A percentile compares a stretch with the other conserved stretches of the same genome.
phyloP scores from a whole-genome alignment of 208 protist species.

The Leishmania martiniquensis region DNA sequence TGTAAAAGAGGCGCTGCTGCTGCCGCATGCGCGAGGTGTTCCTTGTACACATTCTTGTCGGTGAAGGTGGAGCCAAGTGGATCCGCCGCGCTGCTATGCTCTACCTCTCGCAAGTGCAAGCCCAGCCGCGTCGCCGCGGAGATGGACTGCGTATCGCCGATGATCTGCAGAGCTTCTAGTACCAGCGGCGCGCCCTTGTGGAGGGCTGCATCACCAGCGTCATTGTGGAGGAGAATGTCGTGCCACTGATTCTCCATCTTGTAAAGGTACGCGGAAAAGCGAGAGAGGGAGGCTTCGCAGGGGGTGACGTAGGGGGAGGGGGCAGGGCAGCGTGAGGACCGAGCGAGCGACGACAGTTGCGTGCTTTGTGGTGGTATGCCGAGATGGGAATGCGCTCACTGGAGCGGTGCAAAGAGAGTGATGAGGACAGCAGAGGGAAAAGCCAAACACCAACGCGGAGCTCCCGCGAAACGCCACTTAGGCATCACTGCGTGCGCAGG shows the following conservation, averaged over 20 bases:
- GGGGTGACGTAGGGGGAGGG: background rate
- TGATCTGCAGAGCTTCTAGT: slow-evolving; percentile 53
- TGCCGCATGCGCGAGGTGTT: slow-evolving; percentile 15
- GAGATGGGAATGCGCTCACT: background rate
- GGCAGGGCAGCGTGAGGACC: background rate
- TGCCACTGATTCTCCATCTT: slow-evolving; percentile 53
- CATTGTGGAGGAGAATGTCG: slow-evolving; percentile 67
- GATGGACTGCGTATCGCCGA: slow-evolving; percentile 44
- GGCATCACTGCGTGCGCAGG: too few species aligned
- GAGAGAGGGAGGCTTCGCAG: too few species aligned
- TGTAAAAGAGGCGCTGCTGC: slow-evolving; percentile 15
- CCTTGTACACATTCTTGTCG: slow-evolving; percentile 25
- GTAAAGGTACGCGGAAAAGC: background rate
- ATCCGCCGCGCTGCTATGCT: slow-evolving; percentile 14
- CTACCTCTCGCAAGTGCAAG: slow-evolving; percentile 23
- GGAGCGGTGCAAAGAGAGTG: background rate
- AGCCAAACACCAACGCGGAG: too few species aligned
- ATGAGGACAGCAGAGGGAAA: too few species aligned
- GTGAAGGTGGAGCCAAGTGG: slow-evolving; percentile 17
- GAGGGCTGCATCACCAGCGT: slow-evolving; percentile 66
- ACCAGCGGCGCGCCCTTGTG: slow-evolving; percentile 59
- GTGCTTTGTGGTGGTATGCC: background rate
- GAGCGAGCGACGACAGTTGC: background rate
- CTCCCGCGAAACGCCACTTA: too few species aligned
- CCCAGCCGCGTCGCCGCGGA: slow-evolving; percentile 32